Percentiles rank a stretch among this genome's conserved stretches.
Evolutionary conservation across 2,329 filamentous ascomycete genomes (phyloP).

Genomic region (Talaromyces sp.): DNA sequence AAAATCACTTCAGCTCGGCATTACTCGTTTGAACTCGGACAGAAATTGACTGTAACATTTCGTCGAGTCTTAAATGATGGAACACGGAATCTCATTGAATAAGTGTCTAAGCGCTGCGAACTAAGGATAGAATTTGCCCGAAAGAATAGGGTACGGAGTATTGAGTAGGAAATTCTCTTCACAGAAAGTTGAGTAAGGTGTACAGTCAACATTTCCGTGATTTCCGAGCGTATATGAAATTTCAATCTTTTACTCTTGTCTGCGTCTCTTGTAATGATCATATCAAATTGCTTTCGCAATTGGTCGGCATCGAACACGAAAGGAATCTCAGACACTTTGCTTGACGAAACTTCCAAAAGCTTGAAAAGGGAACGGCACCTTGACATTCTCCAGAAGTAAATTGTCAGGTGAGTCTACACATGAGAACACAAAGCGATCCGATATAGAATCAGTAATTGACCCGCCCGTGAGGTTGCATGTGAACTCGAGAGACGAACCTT

Average conservation of each 20-base stretch:
- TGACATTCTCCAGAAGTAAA: neutral
- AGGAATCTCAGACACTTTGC: neutral
- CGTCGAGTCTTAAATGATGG: neutral
- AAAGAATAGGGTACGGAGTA: no score
- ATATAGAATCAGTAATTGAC: neutral
- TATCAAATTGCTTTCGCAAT: neutral
- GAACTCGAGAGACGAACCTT: neutral
- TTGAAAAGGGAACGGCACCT: neutral
- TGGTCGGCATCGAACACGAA: neutral
- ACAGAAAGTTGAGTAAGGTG: neutral
- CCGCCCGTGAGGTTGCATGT: neutral
- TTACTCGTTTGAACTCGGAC: neutral
- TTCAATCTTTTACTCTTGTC: neutral
- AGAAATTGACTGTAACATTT: neutral
- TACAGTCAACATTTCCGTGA: neutral
- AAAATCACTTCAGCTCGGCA: neutral
- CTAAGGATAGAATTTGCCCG: neutral
- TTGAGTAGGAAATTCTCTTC: no score
- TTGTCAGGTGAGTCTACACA: neutral
- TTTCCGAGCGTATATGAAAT: neutral
- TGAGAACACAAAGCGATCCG: neutral
- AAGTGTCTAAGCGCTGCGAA: neutral
- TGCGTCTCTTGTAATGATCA: neutral
- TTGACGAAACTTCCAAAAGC: neutral
- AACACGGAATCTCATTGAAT: neutral